Conservation (phyloP, 2,329 filamentous ascomycete genomes). For the Penicillium sp. region DNA sequence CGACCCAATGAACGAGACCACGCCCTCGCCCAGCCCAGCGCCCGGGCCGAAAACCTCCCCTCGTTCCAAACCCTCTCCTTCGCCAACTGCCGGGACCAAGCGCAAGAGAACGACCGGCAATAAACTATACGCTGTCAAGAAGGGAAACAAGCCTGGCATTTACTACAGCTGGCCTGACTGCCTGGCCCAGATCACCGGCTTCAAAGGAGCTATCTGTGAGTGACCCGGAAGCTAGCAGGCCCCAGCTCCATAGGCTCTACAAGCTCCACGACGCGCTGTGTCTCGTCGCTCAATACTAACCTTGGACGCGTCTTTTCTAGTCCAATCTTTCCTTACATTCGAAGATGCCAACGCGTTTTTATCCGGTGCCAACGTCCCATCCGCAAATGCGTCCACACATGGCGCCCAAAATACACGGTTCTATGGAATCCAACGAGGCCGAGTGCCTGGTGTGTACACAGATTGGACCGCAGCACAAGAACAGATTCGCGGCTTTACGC, state of each 20-base stretch:
- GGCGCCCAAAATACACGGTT: slow-evolving; percentile 50
- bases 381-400: slow-evolving; percentile 37
- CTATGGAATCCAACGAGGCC: slow-evolving; percentile 62
- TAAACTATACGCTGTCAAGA: slow-evolving; percentile 66
- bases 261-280: neutral
- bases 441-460: slow-evolving; percentile 62
- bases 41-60: slow-evolving; percentile 31
- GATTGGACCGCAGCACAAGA: slow-evolving; percentile 70
- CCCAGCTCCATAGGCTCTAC: no score
- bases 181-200: slow-evolving; percentile 62
- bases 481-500: slow-evolving; percentile 73
- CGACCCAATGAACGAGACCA: slow-evolving; percentile 33
- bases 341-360: slow-evolving; percentile 80
- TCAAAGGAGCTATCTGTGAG: slow-evolving; percentile 69
- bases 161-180: slow-evolving; percentile 66
- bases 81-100: slow-evolving; percentile 52
- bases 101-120: slow-evolving; percentile 54
- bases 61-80: slow-evolving; percentile 25
- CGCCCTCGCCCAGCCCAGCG: slow-evolving; percentile 39
- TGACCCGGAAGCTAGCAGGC: slow-evolving; percentile 22
- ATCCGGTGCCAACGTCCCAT: slow-evolving; percentile 57
- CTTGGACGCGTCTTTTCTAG: slow-evolving; percentile 46
- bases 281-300: neutral
- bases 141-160: slow-evolving; percentile 61
- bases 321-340: slow-evolving; percentile 74